Evolutionary conservation across 768 basidiomycete genomes (phyloP).

Genomic region (Leucocoprinus leucothites): DNA sequence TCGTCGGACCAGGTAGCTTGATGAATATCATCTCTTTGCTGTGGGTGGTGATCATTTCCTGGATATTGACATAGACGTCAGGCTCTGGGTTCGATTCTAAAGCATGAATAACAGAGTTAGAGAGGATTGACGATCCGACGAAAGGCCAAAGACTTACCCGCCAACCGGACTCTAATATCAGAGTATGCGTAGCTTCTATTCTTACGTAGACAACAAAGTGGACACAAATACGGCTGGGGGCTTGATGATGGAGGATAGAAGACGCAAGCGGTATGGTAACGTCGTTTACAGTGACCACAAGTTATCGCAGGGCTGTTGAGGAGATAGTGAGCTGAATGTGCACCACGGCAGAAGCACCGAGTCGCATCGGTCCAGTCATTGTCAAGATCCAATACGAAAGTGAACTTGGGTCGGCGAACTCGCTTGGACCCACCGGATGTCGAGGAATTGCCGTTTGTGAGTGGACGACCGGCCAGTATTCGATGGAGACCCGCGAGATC

Average conservation of each 20-base stretch:
- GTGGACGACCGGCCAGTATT: conserved; percentile 67
- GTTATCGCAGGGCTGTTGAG: conserved; percentile 60
- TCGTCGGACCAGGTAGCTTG: conserved; percentile 60
- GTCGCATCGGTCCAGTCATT: conserved; percentile 72
- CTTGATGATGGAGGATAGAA: conserved; percentile 49
- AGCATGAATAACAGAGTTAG: conserved; percentile 9
- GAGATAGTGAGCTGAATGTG: conserved; percentile 58
- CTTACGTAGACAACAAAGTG: conserved; percentile 75
- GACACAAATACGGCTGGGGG: conserved; percentile 48
- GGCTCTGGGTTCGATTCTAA: conserved; percentile 19
- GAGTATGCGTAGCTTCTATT: conserved; percentile 69
- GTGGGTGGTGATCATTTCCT: conserved; percentile 70
- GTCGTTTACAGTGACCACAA: conserved; percentile 62
- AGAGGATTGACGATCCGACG: not conserved
- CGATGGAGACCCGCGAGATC: conserved; percentile 83
- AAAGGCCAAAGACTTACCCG: conserved; percentile 30
- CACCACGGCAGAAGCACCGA: conserved; percentile 77
- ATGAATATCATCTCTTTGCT: conserved; percentile 72
- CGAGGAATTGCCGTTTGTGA: conserved; percentile 3
- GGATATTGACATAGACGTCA: conserved; percentile 68
- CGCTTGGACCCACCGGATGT: conserved; percentile 39
- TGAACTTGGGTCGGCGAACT: conserved; percentile 52
- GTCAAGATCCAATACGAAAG: conserved; percentile 76
- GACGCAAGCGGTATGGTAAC: conserved; percentile 75
- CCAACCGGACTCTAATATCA: conserved; percentile 68